Percentiles rank a stretch among this genome's conserved stretches.
Evolutionary conservation across 2,329 filamentous ascomycete genomes (phyloP).

Genomic region (Lachnellula hyalina): DNA sequence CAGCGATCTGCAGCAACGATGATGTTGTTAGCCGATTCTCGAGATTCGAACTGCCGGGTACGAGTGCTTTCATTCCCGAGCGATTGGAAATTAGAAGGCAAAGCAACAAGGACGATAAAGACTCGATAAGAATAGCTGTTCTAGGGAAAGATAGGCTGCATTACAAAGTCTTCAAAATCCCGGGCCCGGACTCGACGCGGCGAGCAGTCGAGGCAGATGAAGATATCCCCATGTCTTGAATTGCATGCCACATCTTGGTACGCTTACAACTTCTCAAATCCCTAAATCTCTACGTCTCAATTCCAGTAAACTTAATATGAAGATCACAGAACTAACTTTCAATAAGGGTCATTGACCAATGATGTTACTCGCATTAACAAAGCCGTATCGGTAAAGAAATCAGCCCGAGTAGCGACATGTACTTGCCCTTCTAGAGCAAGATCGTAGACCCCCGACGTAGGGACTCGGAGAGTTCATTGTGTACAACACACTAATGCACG

Average conservation of each 20-base stretch:
- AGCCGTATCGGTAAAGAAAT: background rate
- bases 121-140: conserved; percentile 22
- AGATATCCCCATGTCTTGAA: conserved; percentile 21
- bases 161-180: conserved; percentile 27
- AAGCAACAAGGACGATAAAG: conserved; percentile 2
- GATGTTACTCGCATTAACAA: background rate
- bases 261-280: background rate
- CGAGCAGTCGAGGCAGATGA: conserved; percentile 6
- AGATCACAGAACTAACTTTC: background rate
- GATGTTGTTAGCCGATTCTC: conserved; percentile 16
- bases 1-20: conserved; percentile 13
- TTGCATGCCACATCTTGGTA: background rate
- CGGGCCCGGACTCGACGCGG: background rate
- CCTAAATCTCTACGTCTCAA: too few species aligned
- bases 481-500: background rate
- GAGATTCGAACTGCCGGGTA: conserved; percentile 11
- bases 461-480: background rate
- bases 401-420: background rate
- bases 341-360: background rate
- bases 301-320: background rate
- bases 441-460: background rate
- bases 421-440: background rate
- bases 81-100: conserved; percentile 22
- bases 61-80: conserved; percentile 20
- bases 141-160: conserved; percentile 23